Conservation (phyloP, 2,329 filamentous ascomycete species). For the Herpotrichia juniperi region DNA sequence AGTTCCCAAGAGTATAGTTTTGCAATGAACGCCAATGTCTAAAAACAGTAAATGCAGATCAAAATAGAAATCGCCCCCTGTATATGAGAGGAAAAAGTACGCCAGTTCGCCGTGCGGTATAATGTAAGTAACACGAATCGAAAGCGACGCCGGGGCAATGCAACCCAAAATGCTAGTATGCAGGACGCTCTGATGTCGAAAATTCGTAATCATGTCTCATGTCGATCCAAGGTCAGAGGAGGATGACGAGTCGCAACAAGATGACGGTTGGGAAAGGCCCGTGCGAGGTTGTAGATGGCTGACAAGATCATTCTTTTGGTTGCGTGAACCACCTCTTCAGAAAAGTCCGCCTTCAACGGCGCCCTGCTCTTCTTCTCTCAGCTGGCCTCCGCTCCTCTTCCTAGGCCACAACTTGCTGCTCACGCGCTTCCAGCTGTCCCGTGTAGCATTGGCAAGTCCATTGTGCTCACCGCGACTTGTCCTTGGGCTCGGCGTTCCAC, state of each 20-base stretch:
- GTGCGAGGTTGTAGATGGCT: neutral
- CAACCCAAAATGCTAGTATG: constrained; percentile 40
- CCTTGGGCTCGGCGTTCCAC: constrained; percentile 45
- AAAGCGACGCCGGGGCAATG: constrained; percentile 38
- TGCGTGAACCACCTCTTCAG: constrained; percentile 12
- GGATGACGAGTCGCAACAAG: constrained; percentile 3
- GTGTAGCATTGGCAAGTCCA: constrained; percentile 41
- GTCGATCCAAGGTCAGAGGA: neutral
- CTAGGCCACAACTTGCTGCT: constrained; percentile 50
- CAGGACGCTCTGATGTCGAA: constrained; percentile 37
- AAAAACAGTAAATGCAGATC: constrained; percentile 16
- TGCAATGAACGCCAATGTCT: constrained; percentile 17
- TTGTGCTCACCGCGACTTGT: constrained; percentile 46
- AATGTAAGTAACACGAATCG: constrained; percentile 18
- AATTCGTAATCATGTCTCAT: constrained; percentile 37
- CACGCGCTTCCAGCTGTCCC: constrained; percentile 48
- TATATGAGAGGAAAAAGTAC: constrained; percentile 23
- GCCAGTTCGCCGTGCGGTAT: constrained; percentile 41
- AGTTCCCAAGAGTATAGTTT: neutral
- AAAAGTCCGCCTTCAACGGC: constrained; percentile 45
- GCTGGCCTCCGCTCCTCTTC: constrained; percentile 44
- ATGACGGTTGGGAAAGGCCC: neutral
- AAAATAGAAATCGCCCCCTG: constrained; percentile 30
- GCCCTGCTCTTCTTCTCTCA: constrained; percentile 44
- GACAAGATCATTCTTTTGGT: neutral